These are phyloP conservation scores for Anthracocystis setariae DNA, from an alignment of 1,284 basidiomycete species.

Conservation along the genomic window DNA sequence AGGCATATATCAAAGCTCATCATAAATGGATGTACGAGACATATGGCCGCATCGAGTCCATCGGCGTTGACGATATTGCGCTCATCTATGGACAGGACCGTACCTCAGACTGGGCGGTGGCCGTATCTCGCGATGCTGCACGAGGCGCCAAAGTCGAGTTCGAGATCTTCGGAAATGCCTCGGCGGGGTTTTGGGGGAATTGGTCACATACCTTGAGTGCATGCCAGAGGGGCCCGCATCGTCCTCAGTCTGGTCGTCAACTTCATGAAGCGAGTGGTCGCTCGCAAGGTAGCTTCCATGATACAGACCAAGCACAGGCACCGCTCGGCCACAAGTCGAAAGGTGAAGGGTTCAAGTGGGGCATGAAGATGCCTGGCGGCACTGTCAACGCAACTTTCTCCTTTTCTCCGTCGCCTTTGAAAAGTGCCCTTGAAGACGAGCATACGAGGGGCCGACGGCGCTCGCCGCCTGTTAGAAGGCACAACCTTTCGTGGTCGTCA, in stretches of 20 bases:
- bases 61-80: conserved; percentile 47
- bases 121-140: conserved; percentile 48
- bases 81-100: conserved; percentile 55
- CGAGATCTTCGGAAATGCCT: conserved; percentile 46
- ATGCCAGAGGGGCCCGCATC: conserved; percentile 53
- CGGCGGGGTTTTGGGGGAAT: conserved; percentile 48
- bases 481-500: conserved; percentile 32
- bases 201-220: conserved; percentile 52
- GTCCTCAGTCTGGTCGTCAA: conserved; percentile 7
- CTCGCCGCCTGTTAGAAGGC: conserved; percentile 5
- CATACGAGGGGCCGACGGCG: conserved; percentile 16
- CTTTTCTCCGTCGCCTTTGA: conserved; percentile 5
- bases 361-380: conserved; percentile 13
- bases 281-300: conserved; percentile 1
- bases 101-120: conserved; percentile 57
- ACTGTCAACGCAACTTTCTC: conserved; percentile 27
- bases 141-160: conserved; percentile 52
- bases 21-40: conserved; percentile 52
- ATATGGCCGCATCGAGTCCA: conserved; percentile 53
- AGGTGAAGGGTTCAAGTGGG: conserved; percentile 9
- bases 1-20: conserved; percentile 53
- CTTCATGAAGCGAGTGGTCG: neutral
- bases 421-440: conserved; percentile 8
- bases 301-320: conserved; percentile 12
- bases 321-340: conserved; percentile 2